These are phyloP conservation scores for Hemileccinum rubropunctum DNA, from an alignment of 768 basidiomycete species.

Conservation along the genomic window DNA sequence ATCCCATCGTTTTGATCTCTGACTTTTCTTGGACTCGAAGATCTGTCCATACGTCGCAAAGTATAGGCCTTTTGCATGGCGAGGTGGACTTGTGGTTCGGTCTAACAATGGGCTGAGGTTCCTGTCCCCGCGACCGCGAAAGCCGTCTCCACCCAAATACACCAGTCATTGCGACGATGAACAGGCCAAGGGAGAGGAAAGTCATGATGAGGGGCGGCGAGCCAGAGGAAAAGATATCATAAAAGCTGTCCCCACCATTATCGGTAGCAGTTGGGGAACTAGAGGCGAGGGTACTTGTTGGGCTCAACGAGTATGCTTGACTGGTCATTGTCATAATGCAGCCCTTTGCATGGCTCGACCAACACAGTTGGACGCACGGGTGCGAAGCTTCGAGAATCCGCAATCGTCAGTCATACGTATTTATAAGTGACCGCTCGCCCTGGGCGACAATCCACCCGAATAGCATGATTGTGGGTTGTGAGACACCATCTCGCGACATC, in stretches of 20 bases:
- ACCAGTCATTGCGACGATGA: slow-evolving; percentile 45
- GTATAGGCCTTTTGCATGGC: slow-evolving; percentile 34
- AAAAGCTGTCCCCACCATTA: not conserved
- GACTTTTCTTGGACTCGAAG: not conserved
- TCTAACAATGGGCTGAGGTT: slow-evolving; percentile 2
- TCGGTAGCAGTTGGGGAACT: not conserved
- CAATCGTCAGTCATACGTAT: not conserved
- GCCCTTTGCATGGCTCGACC: slow-evolving; percentile 11
- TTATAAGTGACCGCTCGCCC: slow-evolving; percentile 8
- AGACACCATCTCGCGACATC: not conserved
- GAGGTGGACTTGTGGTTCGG: not conserved
- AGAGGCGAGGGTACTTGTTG: slow-evolving; percentile 7
- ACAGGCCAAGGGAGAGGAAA: slow-evolving; percentile 57
- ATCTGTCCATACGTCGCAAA: slow-evolving; percentile 45
- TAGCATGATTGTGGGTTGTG: slow-evolving; percentile 1
- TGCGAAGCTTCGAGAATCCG: slow-evolving; percentile 12
- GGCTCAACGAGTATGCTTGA: not conserved
- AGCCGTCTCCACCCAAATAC: slow-evolving; percentile 48
- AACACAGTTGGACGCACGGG: slow-evolving; percentile 2
- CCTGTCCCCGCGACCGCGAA: slow-evolving; percentile 11
- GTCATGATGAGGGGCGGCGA: slow-evolving; percentile 59
- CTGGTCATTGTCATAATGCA: slow-evolving; percentile 16
- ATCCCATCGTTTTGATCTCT: slow-evolving; percentile 14
- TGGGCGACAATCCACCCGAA: slow-evolving; percentile 3
- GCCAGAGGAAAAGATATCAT: slow-evolving; percentile 30